A percentile compares a stretch with the other conserved stretches of the same genome.
phyloP scores from a whole-genome alignment of 257 asterid species.

The Solanum ossicruentum region DNA sequence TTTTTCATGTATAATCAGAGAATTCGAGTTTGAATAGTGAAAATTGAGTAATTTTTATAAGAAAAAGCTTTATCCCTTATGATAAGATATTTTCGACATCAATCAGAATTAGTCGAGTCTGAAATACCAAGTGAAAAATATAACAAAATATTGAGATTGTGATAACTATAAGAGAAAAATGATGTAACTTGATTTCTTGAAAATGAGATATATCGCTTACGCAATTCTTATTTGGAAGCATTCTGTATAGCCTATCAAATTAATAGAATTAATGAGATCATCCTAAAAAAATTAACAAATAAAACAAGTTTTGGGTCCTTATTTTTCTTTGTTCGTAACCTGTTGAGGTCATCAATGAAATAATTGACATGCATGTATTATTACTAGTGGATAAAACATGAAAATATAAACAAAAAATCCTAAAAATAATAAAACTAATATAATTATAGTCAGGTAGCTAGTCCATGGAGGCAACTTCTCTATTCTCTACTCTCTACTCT shows the following conservation, averaged over 20 bases:
- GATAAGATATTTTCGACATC: rapidly evolving
- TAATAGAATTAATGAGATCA: not conserved
- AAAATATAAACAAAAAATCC: not conserved
- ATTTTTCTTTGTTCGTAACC: not conserved
- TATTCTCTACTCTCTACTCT: conserved; percentile 1
- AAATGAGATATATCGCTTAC: not conserved
- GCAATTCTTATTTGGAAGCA: not conserved
- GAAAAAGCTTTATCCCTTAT: not conserved
- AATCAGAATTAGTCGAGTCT: rapidly evolving
- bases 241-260: not conserved
- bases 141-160: not conserved
- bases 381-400: not conserved
- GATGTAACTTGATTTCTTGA: not conserved
- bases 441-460: not conserved
- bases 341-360: not conserved
- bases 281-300: not conserved
- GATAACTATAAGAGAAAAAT: not conserved
- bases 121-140: not conserved
- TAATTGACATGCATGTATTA: conserved; percentile 1
- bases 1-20: not conserved
- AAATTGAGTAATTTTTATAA: no score
- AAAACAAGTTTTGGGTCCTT: not conserved
- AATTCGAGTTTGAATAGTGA: rapidly evolving
- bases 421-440: not conserved
- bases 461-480: not conserved